These are phyloP conservation scores for Volvox reticuliferus DNA, from an alignment of 139 green algal genomes.

Conservation along the genomic window DNA sequence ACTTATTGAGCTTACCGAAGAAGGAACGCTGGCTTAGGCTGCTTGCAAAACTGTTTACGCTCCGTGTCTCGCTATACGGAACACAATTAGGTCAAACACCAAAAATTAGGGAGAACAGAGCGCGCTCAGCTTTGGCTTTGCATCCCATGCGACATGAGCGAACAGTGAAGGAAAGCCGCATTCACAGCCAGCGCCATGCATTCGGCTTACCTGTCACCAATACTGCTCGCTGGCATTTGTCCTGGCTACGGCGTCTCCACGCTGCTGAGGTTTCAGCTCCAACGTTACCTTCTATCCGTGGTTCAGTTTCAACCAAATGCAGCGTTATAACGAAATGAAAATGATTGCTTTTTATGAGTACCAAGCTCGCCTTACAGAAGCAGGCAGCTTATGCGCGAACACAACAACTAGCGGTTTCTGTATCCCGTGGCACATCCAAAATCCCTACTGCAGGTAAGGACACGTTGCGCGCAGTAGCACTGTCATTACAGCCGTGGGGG, in stretches of 20 bases:
- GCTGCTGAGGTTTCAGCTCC: background rate
- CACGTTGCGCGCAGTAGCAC: too few relatives aligned
- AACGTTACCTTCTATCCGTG: background rate
- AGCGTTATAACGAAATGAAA: too few relatives aligned
- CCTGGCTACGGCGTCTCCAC: background rate
- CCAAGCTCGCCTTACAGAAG: too few relatives aligned
- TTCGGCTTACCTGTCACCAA: constrained; percentile 23
- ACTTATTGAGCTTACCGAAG: constrained; percentile 58
- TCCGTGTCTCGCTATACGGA: constrained; percentile 25
- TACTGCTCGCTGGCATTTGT: constrained; percentile 43
- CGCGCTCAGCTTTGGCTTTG: background rate
- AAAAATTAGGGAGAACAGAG: background rate
- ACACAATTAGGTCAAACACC: background rate
- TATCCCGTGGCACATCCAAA: too few relatives aligned
- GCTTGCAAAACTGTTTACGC: constrained; percentile 43
- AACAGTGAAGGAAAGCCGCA: background rate
- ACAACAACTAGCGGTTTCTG: too few relatives aligned
- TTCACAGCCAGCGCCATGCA: background rate
- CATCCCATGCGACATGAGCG: too few relatives aligned
- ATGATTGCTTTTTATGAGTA: too few relatives aligned
- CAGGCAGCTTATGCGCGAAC: too few relatives aligned
- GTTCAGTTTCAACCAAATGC: too few relatives aligned
- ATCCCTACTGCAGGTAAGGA: too few relatives aligned
- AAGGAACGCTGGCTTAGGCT: constrained; percentile 46
- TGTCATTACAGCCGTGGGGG: too few relatives aligned